Conservation (phyloP, 2,329 filamentous ascomycete species). For the Lasiodiplodia gonubiensis region DNA sequence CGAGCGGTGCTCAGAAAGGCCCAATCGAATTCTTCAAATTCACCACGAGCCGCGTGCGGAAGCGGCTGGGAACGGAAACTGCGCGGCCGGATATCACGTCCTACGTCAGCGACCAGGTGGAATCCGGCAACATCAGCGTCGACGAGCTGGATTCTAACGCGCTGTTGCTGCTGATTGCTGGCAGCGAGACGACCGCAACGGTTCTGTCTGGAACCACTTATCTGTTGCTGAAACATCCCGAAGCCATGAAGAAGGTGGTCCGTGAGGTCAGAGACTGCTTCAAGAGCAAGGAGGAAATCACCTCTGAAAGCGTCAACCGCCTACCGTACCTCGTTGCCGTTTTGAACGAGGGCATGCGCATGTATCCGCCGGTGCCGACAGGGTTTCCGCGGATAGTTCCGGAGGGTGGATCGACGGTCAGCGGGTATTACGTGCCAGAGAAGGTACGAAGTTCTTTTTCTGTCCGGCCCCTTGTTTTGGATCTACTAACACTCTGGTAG, state of each 20-base stretch:
- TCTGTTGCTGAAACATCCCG: constrained; percentile 39
- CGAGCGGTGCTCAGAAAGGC: constrained; percentile 28
- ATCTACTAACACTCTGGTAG: constrained; percentile 29
- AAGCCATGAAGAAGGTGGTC: constrained; percentile 35
- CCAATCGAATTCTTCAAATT: constrained; percentile 36
- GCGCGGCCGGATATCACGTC: constrained; percentile 7
- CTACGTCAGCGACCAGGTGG: neutral
- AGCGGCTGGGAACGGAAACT: neutral
- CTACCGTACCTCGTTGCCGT: constrained; percentile 53
- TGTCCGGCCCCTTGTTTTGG: constrained; percentile 32
- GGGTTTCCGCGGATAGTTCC: constrained; percentile 47
- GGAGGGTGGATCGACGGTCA: constrained; percentile 44
- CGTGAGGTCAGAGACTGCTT: constrained; percentile 38
- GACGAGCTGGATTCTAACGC: constrained; percentile 23
- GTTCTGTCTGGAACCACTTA: constrained; percentile 41
- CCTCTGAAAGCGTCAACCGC: constrained; percentile 37
- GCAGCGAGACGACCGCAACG: constrained; percentile 43
- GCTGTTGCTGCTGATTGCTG: constrained; percentile 36
- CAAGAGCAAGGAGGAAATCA: constrained; percentile 39
- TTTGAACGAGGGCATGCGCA: constrained; percentile 53
- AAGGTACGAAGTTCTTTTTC: constrained; percentile 27
- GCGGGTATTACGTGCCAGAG: constrained; percentile 46
- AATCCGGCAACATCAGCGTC: neutral
- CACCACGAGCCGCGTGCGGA: neutral
- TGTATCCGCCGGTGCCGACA: constrained; percentile 53